Evolutionary conservation across 441 rosid species (phyloP), one percentile per base, ranked within the genome.

Genomic region (Melastoma candidum): DNA sequence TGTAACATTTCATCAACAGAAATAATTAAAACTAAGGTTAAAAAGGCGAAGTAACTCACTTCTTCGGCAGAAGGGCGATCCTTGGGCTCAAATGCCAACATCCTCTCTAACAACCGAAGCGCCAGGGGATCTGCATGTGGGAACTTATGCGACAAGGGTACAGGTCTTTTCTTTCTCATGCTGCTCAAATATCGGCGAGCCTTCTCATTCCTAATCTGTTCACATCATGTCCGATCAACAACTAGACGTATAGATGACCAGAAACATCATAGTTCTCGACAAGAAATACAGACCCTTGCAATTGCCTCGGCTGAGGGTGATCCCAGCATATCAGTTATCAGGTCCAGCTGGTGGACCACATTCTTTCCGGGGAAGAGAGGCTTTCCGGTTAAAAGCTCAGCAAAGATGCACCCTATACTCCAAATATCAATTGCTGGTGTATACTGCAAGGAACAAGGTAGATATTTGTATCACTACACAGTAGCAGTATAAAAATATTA

Each of bases 371-470:
- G 97, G 75, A 90, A 90, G 55, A 90, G 90, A 60, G 96, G 98
- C 55, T 85, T 87, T 64, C 98, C 96, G 1, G 95, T 90, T 67
- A 90, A 65, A 58, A 90, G 95, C 72, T 90, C 98, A 8, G 98
- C 79, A 64, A 90, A 90, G 66, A 90, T 90, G 82, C 98, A 90
- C 47, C 98, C 98, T 24, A 90, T 85, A 73, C 98, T 90, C 98
- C 98, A 90, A 57, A 85, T 85, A 74, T 90, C 98, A 62, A 90
- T 90, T 11, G 98, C 98, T 29, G 96, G 93, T 50, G 98, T 90
- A 67, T 90, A 90, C 98, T 90, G 85, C 41, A 9, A 9, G 41
- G 61, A 71, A 45, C 0, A 26, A 4, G 68, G 29, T 60, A 63
- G 25, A 70, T 4, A 36, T 36, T 36, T 36, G 41, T 36, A 9